A percentile compares a stretch with the other conserved stretches of the same genome.
phyloP scores from a whole-genome alignment of 1,284 basidiomycete genomes.

The Coniferiporia weirii region DNA sequence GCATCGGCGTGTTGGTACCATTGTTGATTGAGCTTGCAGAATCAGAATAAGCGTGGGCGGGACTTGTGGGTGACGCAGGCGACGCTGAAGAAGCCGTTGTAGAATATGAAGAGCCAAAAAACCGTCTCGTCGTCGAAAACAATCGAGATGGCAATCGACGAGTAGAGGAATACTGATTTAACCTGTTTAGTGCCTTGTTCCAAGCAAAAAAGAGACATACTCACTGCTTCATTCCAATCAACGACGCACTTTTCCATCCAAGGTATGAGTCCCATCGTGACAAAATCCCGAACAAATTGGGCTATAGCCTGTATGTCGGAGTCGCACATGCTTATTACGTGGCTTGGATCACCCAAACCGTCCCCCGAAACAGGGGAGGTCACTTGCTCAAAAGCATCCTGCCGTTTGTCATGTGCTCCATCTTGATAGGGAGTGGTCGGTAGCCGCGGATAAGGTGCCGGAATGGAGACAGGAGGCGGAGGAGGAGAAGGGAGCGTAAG shows the following conservation, averaged over 20 bases:
- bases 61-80: constrained; percentile 35
- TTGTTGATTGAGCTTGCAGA: constrained; percentile 31
- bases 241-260: constrained; percentile 95
- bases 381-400: not conserved
- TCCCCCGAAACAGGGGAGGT: constrained; percentile 16
- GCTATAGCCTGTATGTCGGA: constrained; percentile 78
- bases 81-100: constrained; percentile 43
- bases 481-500: constrained; percentile 47
- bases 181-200: not conserved
- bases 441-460: constrained; percentile 57
- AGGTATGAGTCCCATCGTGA: constrained; percentile 86
- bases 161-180: constrained; percentile 67
- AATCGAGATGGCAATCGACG: constrained; percentile 76
- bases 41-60: constrained; percentile 34
- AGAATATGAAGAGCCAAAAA: constrained; percentile 64
- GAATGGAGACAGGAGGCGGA: constrained; percentile 60
- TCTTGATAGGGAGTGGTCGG: constrained; percentile 39
- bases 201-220: constrained; percentile 20
- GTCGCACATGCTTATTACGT: constrained; percentile 57
- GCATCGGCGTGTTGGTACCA: constrained; percentile 43
- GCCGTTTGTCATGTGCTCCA: not conserved
- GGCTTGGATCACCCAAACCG: constrained; percentile 22
- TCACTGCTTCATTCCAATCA: constrained; percentile 89
- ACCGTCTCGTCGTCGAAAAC: constrained; percentile 84
- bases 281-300: constrained; percentile 84